These are phyloP conservation scores for Mycena galopus DNA, from an alignment of 768 basidiomycete genomes.

Conservation along the genomic window DNA sequence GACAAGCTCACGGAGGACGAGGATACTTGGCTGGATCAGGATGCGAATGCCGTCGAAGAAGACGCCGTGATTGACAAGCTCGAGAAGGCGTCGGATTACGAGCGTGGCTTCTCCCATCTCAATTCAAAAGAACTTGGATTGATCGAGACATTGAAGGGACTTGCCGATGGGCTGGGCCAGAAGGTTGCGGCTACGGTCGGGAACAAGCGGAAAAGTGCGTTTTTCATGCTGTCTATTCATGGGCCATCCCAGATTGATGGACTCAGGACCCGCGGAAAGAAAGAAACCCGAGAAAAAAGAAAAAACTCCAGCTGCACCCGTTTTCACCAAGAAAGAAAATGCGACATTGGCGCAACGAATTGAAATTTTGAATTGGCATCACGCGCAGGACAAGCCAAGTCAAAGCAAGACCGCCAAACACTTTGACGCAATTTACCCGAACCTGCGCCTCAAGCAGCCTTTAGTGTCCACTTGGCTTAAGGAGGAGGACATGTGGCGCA, in stretches of 20 bases:
- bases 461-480: conserved; percentile 44
- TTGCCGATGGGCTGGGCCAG: not conserved
- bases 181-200: not conserved
- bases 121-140: not conserved
- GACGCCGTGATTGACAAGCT: conserved; percentile 36
- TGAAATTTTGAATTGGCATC: conserved; percentile 46
- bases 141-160: not conserved
- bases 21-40: conserved; percentile 40
- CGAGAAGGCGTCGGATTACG: conserved; percentile 40
- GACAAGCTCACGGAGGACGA: conserved; percentile 34
- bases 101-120: conserved; percentile 23
- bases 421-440: conserved; percentile 42
- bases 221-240: not conserved
- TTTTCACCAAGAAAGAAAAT: conserved; percentile 39
- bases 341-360: conserved; percentile 42
- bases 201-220: conserved; percentile 20
- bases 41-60: conserved; percentile 42
- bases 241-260: not conserved
- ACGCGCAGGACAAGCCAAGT: conserved; percentile 37
- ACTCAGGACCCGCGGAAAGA: not conserved
- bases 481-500: conserved; percentile 43
- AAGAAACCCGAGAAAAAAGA: conserved; percentile 1
- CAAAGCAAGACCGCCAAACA: conserved; percentile 42
- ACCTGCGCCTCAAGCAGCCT: conserved; percentile 44
- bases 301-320: conserved; percentile 1